These are phyloP conservation scores for Trichoderma parareesei DNA, from an alignment of 495 filamentous ascomycete genomes.

Conservation along the genomic window DNA sequence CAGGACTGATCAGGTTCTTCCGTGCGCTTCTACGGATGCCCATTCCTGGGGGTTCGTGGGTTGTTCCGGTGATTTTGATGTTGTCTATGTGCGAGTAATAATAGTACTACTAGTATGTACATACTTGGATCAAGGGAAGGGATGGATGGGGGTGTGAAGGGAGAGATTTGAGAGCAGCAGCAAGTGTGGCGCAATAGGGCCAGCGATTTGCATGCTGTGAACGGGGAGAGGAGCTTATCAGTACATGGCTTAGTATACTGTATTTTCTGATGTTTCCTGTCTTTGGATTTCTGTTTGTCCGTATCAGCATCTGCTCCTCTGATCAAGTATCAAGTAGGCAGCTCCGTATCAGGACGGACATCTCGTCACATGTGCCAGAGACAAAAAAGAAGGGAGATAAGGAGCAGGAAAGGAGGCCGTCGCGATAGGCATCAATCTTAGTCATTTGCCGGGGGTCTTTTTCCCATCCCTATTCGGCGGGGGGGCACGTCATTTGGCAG, in stretches of 20 bases:
- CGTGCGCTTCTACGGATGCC: not conserved
- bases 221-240: not conserved
- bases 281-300: too few relatives aligned
- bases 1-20: not conserved
- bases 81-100: too few relatives aligned
- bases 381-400: not conserved
- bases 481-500: not conserved
- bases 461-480: not conserved
- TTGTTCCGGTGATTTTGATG: too few relatives aligned
- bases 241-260: not conserved
- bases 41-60: not conserved
- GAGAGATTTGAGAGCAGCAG: too few relatives aligned
- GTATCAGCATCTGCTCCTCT: too few relatives aligned
- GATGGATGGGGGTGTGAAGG: not conserved
- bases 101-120: not conserved
- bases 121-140: not conserved
- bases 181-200: conserved; percentile 6
- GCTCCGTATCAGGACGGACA: not conserved
- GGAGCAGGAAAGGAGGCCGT: not conserved
- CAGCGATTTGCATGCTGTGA: not conserved
- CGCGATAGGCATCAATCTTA: not conserved
- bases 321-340: not conserved
- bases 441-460: not conserved
- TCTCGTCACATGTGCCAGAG: not conserved
- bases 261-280: too few relatives aligned